A percentile compares a stretch with the other conserved stretches of the same genome.
phyloP scores from a whole-genome alignment of 2,329 filamentous ascomycete genomes.

The Cytospora piceae region DNA sequence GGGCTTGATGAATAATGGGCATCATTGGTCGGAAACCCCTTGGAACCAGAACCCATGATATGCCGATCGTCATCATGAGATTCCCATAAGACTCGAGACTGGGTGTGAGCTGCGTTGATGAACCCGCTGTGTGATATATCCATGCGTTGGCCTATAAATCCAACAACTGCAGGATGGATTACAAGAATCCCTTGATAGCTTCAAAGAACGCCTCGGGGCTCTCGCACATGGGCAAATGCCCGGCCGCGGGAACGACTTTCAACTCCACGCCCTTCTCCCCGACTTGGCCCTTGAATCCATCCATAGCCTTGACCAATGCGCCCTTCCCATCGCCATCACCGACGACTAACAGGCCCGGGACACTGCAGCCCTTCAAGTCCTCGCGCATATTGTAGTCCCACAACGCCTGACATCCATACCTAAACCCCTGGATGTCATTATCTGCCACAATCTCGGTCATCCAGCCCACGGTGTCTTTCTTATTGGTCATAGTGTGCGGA shows the following conservation, averaged over 20 bases:
- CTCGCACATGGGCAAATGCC: constrained; percentile 86
- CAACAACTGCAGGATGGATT: neutral
- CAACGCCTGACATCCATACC: constrained; percentile 68
- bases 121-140: no score
- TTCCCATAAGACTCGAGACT: no score
- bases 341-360: constrained; percentile 70
- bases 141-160: no score
- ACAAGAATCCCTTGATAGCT: constrained; percentile 63
- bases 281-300: constrained; percentile 65
- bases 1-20: no score
- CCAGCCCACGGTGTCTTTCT: constrained; percentile 50
- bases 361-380: constrained; percentile 55
- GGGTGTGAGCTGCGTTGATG: no score
- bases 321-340: constrained; percentile 72
- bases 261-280: constrained; percentile 61
- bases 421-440: constrained; percentile 74
- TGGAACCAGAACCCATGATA: no score
- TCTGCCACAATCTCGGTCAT: constrained; percentile 70
- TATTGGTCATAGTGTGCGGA: constrained; percentile 50
- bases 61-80: no score
- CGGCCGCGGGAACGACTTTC: constrained; percentile 68
- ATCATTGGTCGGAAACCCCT: no score
- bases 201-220: constrained; percentile 69
- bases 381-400: constrained; percentile 71
- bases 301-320: constrained; percentile 78